Conservation (phyloP, 2,329 filamentous ascomycete genomes). For the Calcarisporium arbuscula region DNA sequence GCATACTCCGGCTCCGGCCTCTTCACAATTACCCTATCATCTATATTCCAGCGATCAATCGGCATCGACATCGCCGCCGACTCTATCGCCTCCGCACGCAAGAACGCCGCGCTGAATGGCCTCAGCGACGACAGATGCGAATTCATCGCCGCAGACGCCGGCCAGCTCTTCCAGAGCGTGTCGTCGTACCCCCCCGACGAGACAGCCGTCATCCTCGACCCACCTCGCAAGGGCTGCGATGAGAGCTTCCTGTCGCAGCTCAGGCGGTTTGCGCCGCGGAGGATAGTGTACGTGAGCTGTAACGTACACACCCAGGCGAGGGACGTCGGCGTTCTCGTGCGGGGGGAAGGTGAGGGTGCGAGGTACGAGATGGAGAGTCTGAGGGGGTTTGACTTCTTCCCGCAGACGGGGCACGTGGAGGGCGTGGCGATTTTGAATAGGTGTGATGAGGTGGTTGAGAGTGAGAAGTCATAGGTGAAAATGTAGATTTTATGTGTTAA, state of each 20-base stretch:
- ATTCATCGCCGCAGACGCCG: constrained; percentile 87
- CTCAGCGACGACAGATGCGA: constrained; percentile 61
- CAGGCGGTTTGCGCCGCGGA: constrained; percentile 65
- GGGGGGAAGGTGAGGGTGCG: constrained; percentile 47
- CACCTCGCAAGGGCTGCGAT: constrained; percentile 93
- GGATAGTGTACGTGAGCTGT: constrained; percentile 91
- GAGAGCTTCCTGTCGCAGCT: constrained; percentile 76
- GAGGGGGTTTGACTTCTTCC: constrained; percentile 94
- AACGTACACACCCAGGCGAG: constrained; percentile 97
- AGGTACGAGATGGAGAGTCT: constrained; percentile 85
- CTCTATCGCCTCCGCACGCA: constrained; percentile 71
- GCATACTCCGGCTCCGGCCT: constrained; percentile 96
- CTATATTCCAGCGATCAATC: constrained; percentile 74
- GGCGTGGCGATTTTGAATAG: constrained; percentile 60
- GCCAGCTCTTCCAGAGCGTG: constrained; percentile 72
- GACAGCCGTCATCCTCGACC: constrained; percentile 92
- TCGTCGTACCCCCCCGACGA: constrained; percentile 63
- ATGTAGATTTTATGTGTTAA: constrained; percentile 1
- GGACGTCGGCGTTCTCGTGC: constrained; percentile 82
- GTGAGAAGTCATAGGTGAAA: not conserved
- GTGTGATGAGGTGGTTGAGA: constrained; percentile 32
- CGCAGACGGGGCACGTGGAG: constrained; percentile 71
- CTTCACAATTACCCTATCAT: constrained; percentile 89
- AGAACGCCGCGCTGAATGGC: constrained; percentile 73
- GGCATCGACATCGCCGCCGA: constrained; percentile 84